Evolutionary conservation across 257 asterid species (phyloP), one percentile per base, ranked within the genome.

Genomic region (Leonotis leonurus): DNA sequence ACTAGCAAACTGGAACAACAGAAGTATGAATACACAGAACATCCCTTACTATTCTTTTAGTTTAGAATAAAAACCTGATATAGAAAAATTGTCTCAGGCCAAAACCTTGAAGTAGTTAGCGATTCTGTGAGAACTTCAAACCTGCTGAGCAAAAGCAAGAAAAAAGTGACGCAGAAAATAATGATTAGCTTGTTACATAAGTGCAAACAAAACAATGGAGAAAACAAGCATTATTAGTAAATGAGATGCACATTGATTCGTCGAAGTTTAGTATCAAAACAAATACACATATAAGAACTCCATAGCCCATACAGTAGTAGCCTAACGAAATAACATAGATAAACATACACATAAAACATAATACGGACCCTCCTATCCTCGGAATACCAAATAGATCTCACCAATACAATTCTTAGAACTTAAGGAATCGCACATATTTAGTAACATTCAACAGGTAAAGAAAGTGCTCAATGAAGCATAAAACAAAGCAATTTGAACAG

Each of bases 51-150:
- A 3, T 18, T 22, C 10, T 17, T 40, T 48, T 55, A 25, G 22
- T 21, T 33, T 10, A 37, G 45, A 40, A 40, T 11, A 21, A 56
- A 53, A 58, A 74, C 60, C 78, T 53, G 70, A 32, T 16, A 5
- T 46, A 54, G 39, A 43, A 41, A 33, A 41, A 39, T n/a, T 0
- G 18, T n/a, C 48, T n/a, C 44, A 48, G 49, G 52, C 77, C 69
- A 35, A 57, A 65, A 57, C 55, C 70, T 65, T 30, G 69, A 59
- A 37, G 35, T 57, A 57, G 50, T 46, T 57, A 57, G 50, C 41
- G 67, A 52, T 58, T 68, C 80, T 81, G 82, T 56, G 79, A 75
- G 72, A 49, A 39, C 70, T 49, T 56, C 73, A 65, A 75, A 67
- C 75, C 85, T 80, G 77, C 70, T 70, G 14, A 59, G 77, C 33